Base-by-base conservation (phyloP, 2,329 filamentous ascomycete species). In the Fusarium chuoi region DNA sequence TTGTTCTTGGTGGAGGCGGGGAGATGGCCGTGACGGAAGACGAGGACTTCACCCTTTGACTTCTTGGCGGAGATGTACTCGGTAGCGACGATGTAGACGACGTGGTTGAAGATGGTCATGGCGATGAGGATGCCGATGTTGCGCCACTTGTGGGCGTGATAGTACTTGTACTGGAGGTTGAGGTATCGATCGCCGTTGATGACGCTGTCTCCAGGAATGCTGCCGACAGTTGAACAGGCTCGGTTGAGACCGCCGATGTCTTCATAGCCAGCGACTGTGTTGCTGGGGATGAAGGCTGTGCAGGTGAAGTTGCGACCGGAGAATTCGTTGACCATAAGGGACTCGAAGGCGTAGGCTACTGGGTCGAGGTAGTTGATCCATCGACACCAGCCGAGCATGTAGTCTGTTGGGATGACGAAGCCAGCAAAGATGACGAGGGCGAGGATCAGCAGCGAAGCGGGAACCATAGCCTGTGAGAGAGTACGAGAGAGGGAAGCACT, bases 341-440 rank as follows among this genome's bases (percentile, higher is more conserved):
- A 84, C 75, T 93, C 91, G 76, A 93, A 93, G 2, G 86, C 90
- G 72, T 93, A 93, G 1, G 87, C 87, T 22, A 93, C 87, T 3
- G 90, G 90, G 61, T 93, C 87, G 49, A 92, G 81, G 71, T 91
- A 92, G 67, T 89, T 90, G 71, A 93, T 91, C 91, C 91, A 93
- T 35, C 89, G 84, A 52, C 89, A 89, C 90, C 91, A 94, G 1
- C 87, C 89, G 24, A 89, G 85, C 89, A 90, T 93, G 78, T 81
- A 80, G 22, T 80, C 76, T 5, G 77, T 72, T 0, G 81, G 80
- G 22, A 86, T 82, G 28, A 83, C 79, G 69, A 91, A 89, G 65
- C 87, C 89, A 6, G 89, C 89, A 75, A 81, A 83, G 45, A 82
- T 76, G 42, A 82, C 76, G 2, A 83, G 68, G 20, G 78, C 79